phyloP scores from a whole-genome alignment of 2,329 filamentous ascomycete species.

The Penicillium paneum region DNA sequence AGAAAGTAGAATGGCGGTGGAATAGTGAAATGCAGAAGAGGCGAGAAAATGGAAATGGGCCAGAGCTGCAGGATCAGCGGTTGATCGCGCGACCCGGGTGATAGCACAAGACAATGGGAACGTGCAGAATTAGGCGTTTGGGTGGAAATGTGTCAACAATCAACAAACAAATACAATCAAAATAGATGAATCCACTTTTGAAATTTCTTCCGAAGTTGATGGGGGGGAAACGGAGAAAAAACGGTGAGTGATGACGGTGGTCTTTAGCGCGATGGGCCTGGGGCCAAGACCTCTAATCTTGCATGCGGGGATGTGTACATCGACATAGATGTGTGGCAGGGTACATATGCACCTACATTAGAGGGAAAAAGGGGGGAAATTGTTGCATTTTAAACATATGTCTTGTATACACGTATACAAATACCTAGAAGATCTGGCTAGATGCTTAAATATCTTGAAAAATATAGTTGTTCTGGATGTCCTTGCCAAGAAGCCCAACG shows the following conservation, averaged over 20 bases:
- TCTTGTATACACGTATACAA: too few relatives aligned
- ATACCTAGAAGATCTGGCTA: too few relatives aligned
- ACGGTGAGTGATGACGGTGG: slow-evolving; percentile 22
- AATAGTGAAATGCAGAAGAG: slow-evolving; percentile 2
- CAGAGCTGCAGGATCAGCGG: slow-evolving; percentile 19
- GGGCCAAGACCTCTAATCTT: slow-evolving; percentile 19
- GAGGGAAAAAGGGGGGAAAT: neutral
- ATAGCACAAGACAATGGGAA: slow-evolving; percentile 14
- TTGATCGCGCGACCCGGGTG: slow-evolving; percentile 22
- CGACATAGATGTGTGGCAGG: neutral
- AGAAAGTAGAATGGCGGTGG: slow-evolving; percentile 16
- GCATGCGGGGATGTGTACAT: slow-evolving; percentile 19
- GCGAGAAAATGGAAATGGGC: slow-evolving; percentile 1
- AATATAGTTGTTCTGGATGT: too few relatives aligned
- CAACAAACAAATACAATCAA: neutral
- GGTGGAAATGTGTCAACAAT: neutral
- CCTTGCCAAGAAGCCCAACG: too few relatives aligned
- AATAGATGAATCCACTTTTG: neutral
- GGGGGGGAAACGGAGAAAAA: slow-evolving; percentile 17
- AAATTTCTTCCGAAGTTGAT: slow-evolving; percentile 3
- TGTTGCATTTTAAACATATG: too few relatives aligned
- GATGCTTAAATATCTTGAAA: too few relatives aligned
- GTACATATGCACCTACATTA: neutral
- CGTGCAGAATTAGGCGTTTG: slow-evolving; percentile 11
- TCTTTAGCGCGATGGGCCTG: slow-evolving; percentile 19